phyloP scores from a whole-genome alignment of 768 basidiomycete genomes.

The Boletellus ananiceps region DNA sequence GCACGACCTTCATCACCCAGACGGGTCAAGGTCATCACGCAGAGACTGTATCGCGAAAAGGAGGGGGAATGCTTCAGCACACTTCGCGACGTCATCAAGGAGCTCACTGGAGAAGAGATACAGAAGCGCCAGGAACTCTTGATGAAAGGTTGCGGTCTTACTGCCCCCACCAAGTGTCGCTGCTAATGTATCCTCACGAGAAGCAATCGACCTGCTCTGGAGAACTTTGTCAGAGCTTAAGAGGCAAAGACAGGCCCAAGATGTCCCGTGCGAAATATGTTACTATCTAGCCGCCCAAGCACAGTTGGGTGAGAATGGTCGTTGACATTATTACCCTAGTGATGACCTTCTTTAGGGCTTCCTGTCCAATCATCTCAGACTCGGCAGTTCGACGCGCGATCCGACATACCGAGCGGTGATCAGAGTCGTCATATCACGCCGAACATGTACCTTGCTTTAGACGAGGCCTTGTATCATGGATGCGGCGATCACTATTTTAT shows the following conservation, averaged over 20 bases:
- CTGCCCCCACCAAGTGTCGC: too few species aligned
- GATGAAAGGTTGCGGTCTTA: slow-evolving; percentile 15
- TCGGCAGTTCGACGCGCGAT: background rate
- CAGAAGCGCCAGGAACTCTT: slow-evolving; percentile 20
- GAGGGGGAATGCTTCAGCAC: slow-evolving; percentile 13
- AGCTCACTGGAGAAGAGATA: slow-evolving; percentile 15
- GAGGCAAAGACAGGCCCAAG: background rate
- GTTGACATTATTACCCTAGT: background rate
- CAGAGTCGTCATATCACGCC: background rate
- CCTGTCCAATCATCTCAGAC: background rate
- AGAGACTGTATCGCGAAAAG: slow-evolving; percentile 22
- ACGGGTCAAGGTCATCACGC: slow-evolving; percentile 12
- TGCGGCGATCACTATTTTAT: background rate
- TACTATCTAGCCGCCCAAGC: background rate
- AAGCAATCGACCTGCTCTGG: slow-evolving; percentile 8
- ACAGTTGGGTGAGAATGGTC: slow-evolving; percentile 1
- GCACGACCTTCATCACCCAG: background rate
- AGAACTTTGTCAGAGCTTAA: background rate
- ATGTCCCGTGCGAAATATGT: background rate
- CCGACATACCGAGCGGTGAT: background rate
- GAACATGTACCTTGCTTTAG: background rate
- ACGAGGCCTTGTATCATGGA: background rate
- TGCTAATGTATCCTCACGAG: background rate
- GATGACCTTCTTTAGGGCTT: slow-evolving; percentile 2
- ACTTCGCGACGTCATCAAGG: slow-evolving; percentile 15